A percentile compares a stretch with the other conserved stretches of the same genome.
phyloP scores from a whole-genome alignment of 345 rosid species.

The Physaria fendleri region DNA sequence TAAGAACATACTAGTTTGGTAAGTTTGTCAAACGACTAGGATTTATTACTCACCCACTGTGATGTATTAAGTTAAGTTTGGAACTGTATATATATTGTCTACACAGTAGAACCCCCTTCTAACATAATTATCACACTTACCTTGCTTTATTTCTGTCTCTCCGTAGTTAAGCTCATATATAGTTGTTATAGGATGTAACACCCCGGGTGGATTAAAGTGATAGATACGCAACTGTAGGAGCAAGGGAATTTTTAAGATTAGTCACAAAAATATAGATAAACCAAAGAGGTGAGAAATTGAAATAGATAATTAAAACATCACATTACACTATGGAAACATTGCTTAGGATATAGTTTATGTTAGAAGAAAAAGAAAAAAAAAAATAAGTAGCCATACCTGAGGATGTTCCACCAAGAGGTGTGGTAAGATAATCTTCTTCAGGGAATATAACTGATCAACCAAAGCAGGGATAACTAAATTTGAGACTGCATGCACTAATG shows the following conservation, averaged over 20 bases:
- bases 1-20: background rate
- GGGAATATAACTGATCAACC: constrained; percentile 64
- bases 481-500: constrained; percentile 49
- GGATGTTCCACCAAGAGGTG: constrained; percentile 49
- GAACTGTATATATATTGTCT: too few relatives aligned
- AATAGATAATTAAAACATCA: background rate
- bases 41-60: too few relatives aligned
- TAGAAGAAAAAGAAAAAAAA: background rate
- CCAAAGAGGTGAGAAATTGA: background rate
- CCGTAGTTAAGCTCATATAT: constrained; percentile 87
- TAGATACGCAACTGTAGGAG: constrained; percentile 54
- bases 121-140: constrained; percentile 26
- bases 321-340: background rate
- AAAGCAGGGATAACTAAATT: constrained; percentile 66
- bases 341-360: background rate
- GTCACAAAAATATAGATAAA: background rate
- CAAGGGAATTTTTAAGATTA: constrained; percentile 16
- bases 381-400: constrained; percentile 36
- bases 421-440: constrained; percentile 51
- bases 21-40: too few relatives aligned
- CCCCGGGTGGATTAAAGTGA: constrained; percentile 70
- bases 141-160: constrained; percentile 90
- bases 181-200: constrained; percentile 68
- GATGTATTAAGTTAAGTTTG: too few relatives aligned
- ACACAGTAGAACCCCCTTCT: background rate